phyloP scores from a whole-genome alignment of 495 filamentous ascomycete species.

The Penicillium psychrofluorescens region DNA sequence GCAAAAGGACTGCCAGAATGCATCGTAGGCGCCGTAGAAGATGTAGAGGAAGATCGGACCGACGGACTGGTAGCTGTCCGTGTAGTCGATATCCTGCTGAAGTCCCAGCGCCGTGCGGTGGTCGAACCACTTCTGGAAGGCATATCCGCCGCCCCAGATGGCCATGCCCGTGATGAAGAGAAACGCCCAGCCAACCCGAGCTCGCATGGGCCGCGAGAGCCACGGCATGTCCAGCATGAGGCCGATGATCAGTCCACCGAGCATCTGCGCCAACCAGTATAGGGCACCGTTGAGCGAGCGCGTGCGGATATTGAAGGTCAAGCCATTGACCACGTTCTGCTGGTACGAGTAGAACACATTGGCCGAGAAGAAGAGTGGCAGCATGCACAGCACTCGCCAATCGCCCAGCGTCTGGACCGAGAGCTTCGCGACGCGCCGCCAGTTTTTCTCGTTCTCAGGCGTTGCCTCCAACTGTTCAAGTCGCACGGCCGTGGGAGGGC shows the following conservation, averaged over 20 bases:
- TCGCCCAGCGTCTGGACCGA: slow-evolving; percentile 40
- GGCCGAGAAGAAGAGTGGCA: slow-evolving; percentile 52
- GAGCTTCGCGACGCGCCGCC: slow-evolving; percentile 42
- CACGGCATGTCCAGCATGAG: slow-evolving; percentile 36
- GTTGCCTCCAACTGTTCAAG: slow-evolving; percentile 13
- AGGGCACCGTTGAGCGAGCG: slow-evolving; percentile 44
- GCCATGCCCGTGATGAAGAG: slow-evolving; percentile 40
- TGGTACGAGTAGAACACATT: slow-evolving; percentile 79
- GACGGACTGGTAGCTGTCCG: slow-evolving; percentile 20
- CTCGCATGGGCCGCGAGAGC: slow-evolving; percentile 32
- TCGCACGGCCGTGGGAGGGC: slow-evolving; percentile 43
- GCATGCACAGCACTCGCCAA: slow-evolving; percentile 37
- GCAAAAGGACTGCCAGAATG: slow-evolving; percentile 63
- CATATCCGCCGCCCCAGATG: slow-evolving; percentile 50
- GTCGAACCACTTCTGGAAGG: slow-evolving; percentile 38
- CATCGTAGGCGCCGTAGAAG: slow-evolving; percentile 48
- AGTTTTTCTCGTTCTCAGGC: slow-evolving; percentile 20
- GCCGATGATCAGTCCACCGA: slow-evolving; percentile 44
- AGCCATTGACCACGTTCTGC: slow-evolving; percentile 47
- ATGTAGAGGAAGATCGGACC: slow-evolving; percentile 50
- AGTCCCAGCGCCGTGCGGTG: slow-evolving; percentile 17
- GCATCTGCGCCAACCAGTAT: slow-evolving; percentile 50
- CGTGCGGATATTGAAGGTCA: slow-evolving; percentile 43
- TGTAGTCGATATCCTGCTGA: slow-evolving; percentile 36
- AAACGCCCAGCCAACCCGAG: slow-evolving; percentile 36